phyloP scores from a whole-genome alignment of 1,284 basidiomycete species.

The Leccinum ambiguum region DNA sequence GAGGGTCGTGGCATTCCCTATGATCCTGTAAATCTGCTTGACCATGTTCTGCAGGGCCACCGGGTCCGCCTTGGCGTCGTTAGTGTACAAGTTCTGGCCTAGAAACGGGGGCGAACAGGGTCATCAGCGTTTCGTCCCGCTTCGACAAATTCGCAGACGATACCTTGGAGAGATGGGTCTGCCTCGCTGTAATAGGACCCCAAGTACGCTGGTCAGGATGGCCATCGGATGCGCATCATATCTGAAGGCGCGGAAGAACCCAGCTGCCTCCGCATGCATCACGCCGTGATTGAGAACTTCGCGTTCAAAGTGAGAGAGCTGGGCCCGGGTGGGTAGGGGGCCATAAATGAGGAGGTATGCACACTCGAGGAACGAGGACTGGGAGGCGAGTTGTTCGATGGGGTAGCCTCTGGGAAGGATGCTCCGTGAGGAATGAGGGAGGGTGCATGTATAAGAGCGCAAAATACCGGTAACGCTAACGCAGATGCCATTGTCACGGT shows the following conservation, averaged over 20 bases:
- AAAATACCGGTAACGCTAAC: slow-evolving; percentile 56
- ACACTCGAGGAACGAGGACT: slow-evolving; percentile 78
- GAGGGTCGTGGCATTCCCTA: slow-evolving; percentile 85
- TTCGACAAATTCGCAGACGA: background rate
- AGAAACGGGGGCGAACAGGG: background rate
- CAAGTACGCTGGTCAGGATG: slow-evolving; percentile 82
- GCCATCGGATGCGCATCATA: slow-evolving; percentile 91
- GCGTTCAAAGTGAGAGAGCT: slow-evolving; percentile 61
- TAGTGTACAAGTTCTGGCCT: slow-evolving; percentile 82
- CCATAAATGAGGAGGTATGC: slow-evolving; percentile 89
- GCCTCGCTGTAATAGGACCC: slow-evolving; percentile 85
- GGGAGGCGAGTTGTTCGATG: slow-evolving; percentile 83
- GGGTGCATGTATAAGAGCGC: background rate
- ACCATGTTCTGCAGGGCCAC: slow-evolving; percentile 77
- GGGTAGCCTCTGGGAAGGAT: slow-evolving; percentile 72
- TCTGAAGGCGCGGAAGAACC: slow-evolving; percentile 83
- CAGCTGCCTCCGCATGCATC: slow-evolving; percentile 76
- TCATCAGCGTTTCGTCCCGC: background rate
- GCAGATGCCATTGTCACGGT: slow-evolving; percentile 81
- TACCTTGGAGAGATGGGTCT: slow-evolving; percentile 76
- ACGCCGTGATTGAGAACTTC: slow-evolving; percentile 81
- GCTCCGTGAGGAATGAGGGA: background rate
- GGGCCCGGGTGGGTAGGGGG: slow-evolving; percentile 64
- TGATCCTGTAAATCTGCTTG: slow-evolving; percentile 85
- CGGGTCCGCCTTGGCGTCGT: slow-evolving; percentile 54